Conservation (phyloP, 495 filamentous ascomycete species). For the Trichocladium uniseriatum region DNA sequence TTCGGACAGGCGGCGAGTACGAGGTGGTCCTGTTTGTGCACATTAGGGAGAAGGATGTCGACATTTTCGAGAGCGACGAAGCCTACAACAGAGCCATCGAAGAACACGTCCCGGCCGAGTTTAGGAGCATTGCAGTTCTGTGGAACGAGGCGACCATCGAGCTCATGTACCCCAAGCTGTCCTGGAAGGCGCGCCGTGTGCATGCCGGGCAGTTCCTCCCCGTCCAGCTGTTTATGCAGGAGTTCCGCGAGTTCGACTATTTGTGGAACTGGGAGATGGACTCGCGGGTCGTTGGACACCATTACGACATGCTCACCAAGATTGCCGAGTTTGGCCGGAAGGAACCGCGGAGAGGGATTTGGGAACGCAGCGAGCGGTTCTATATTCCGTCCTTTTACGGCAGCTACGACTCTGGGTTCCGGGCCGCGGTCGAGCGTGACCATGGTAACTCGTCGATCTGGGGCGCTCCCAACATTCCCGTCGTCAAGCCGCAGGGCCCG, state of each 20-base stretch:
- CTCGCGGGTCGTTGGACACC: slow-evolving; percentile 59
- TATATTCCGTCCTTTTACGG: slow-evolving; percentile 60
- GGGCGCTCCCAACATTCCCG: slow-evolving; percentile 47
- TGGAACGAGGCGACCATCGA: slow-evolving; percentile 54
- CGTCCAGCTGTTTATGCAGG: slow-evolving; percentile 56
- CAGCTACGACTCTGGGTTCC: slow-evolving; percentile 45
- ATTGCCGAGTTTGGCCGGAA: slow-evolving; percentile 47
- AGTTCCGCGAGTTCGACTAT: slow-evolving; percentile 62
- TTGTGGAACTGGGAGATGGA: slow-evolving; percentile 75
- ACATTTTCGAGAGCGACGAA: slow-evolving; percentile 47
- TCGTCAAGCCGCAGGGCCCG: slow-evolving; percentile 52
- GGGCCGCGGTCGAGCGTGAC: slow-evolving; percentile 38
- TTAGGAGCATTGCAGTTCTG: slow-evolving; percentile 55
- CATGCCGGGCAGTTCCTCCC: slow-evolving; percentile 47
- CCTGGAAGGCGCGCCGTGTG: slow-evolving; percentile 29
- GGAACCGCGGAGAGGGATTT: slow-evolving; percentile 58
- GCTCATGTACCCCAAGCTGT: slow-evolving; percentile 48
- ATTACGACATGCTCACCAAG: slow-evolving; percentile 59
- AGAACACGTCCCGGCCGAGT: slow-evolving; percentile 52
- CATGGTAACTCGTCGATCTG: slow-evolving; percentile 46
- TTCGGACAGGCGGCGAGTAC: slow-evolving; percentile 69
- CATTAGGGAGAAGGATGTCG: slow-evolving; percentile 46
- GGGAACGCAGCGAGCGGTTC: slow-evolving; percentile 66
- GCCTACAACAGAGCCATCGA: slow-evolving; percentile 46
- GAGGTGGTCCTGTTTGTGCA: slow-evolving; percentile 69